These are phyloP conservation scores for Vinca minor DNA, from an alignment of 257 asterid species.

Conservation along the genomic window DNA sequence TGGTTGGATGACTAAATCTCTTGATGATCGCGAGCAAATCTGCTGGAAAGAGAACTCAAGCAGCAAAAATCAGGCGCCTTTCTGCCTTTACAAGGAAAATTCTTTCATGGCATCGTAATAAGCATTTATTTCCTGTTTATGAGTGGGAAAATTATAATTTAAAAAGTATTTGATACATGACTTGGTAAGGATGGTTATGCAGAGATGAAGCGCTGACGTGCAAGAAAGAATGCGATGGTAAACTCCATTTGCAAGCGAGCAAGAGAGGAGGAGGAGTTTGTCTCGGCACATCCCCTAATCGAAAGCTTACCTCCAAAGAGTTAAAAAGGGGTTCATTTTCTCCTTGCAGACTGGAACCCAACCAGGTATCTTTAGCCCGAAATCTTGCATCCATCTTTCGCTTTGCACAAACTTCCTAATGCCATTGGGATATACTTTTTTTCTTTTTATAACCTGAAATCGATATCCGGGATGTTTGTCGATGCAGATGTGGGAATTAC, in stretches of 20 bases:
- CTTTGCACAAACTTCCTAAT: background rate
- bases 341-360: conserved; percentile 53
- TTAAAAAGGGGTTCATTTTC: conserved; percentile 54
- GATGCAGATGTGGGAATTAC: conserved; percentile 82
- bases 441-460: background rate
- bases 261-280: conserved; percentile 42
- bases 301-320: conserved; percentile 56
- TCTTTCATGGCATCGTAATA: conserved; percentile 43
- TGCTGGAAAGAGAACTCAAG: conserved; percentile 60
- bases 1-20: conserved; percentile 57
- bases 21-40: conserved; percentile 45
- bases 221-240: conserved; percentile 24
- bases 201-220: conserved; percentile 42
- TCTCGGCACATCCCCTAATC: conserved; percentile 58
- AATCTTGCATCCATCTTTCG: background rate
- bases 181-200: conserved; percentile 16
- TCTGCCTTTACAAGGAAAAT: conserved; percentile 64
- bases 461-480: conserved; percentile 7
- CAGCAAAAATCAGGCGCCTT: conserved; percentile 26
- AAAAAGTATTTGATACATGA: conserved; percentile 1
- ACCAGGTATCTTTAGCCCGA: conserved; percentile 47
- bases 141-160: background rate
- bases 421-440: background rate
- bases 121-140: conserved; percentile 14
- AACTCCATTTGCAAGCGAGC: conserved; percentile 44